A percentile compares a stretch with the other conserved stretches of the same genome.
phyloP scores from a whole-genome alignment of 805 yeast species.

The Lachancea meyersii region DNA sequence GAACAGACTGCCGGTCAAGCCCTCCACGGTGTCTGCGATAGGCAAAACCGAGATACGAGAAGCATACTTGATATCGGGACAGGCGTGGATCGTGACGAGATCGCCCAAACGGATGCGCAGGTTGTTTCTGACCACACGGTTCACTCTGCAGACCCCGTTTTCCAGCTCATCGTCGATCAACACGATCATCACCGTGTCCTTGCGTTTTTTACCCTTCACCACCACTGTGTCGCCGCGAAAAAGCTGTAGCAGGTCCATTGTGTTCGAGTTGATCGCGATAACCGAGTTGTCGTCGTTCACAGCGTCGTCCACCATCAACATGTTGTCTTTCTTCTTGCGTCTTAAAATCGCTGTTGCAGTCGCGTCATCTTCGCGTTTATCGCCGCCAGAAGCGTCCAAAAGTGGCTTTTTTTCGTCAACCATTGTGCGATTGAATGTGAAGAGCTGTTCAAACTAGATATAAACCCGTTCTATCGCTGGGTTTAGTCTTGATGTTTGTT shows the following conservation, averaged over 20 bases:
- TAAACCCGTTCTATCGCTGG: background rate
- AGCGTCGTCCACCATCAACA: slow-evolving; percentile 93
- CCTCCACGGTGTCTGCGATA: slow-evolving; percentile 96
- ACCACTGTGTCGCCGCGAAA: slow-evolving; percentile 97
- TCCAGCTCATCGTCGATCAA: slow-evolving; percentile 94
- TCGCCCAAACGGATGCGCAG: slow-evolving; percentile 92
- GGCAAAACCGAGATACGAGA: slow-evolving; percentile 91
- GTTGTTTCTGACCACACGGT: slow-evolving; percentile 94
- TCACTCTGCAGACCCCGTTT: slow-evolving; percentile 89
- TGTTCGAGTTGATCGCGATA: slow-evolving; percentile 87
- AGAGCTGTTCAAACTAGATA: background rate
- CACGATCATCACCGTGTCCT: slow-evolving; percentile 93
- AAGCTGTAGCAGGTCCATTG: slow-evolving; percentile 89
- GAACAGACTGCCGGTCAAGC: slow-evolving; percentile 91
- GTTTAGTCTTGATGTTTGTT: background rate
- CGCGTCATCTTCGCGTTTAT: slow-evolving; percentile 49
- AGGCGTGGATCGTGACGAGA: slow-evolving; percentile 82
- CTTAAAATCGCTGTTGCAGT: slow-evolving; percentile 97
- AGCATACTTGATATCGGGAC: slow-evolving; percentile 97
- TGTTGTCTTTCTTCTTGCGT: slow-evolving; percentile 96
- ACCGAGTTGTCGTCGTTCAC: slow-evolving; percentile 95
- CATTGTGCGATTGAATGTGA: slow-evolving; percentile 16
- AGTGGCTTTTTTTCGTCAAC: slow-evolving; percentile 40
- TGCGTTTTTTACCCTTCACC: slow-evolving; percentile 96
- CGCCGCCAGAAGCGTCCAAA: slow-evolving; percentile 64